These are phyloP conservation scores for Candida nonsorbophila DNA, from an alignment of 805 yeast species.

Conservation along the genomic window DNA sequence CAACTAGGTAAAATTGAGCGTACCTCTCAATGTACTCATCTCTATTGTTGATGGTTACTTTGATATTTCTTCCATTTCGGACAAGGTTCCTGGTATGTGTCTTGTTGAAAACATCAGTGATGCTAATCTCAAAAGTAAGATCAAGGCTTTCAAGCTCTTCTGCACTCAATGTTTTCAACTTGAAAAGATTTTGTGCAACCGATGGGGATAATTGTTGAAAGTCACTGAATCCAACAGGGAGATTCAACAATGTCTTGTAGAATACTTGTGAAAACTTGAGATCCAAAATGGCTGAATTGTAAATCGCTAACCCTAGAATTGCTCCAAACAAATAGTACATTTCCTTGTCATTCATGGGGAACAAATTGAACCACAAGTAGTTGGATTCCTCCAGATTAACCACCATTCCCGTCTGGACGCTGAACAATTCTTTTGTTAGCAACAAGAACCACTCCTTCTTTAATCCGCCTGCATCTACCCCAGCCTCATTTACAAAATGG, in stretches of 20 bases:
- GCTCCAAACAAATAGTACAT: slow-evolving; percentile 78
- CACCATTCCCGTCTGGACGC: slow-evolving; percentile 65
- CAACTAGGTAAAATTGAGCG: slow-evolving; percentile 54
- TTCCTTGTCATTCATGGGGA: slow-evolving; percentile 41
- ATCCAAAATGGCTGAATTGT: slow-evolving; percentile 83
- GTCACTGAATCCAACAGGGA: slow-evolving; percentile 57
- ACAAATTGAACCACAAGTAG: slow-evolving; percentile 67
- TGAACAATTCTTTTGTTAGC: slow-evolving; percentile 64
- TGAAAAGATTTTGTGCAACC: slow-evolving; percentile 37
- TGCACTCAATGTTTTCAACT: slow-evolving; percentile 16
- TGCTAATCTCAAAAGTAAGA: slow-evolving; percentile 56
- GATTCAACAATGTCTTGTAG: slow-evolving; percentile 65
- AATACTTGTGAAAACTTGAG: slow-evolving; percentile 69
- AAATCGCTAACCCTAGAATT: slow-evolving; percentile 83
- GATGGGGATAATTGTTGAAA: slow-evolving; percentile 65
- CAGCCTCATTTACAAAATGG: slow-evolving; percentile 84
- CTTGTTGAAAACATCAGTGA: slow-evolving; percentile 43
- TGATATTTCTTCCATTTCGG: slow-evolving; percentile 47
- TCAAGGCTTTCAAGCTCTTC: slow-evolving; percentile 42
- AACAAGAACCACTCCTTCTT: slow-evolving; percentile 90
- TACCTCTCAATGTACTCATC: slow-evolving; percentile 58
- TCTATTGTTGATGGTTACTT: slow-evolving; percentile 58
- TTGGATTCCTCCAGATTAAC: slow-evolving; percentile 62
- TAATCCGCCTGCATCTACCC: slow-evolving; percentile 93
- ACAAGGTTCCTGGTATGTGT: slow-evolving; percentile 46